Evolutionary conservation across 495 filamentous ascomycete species (phyloP).

Genomic region (Trichocladium uniseriatum): DNA sequence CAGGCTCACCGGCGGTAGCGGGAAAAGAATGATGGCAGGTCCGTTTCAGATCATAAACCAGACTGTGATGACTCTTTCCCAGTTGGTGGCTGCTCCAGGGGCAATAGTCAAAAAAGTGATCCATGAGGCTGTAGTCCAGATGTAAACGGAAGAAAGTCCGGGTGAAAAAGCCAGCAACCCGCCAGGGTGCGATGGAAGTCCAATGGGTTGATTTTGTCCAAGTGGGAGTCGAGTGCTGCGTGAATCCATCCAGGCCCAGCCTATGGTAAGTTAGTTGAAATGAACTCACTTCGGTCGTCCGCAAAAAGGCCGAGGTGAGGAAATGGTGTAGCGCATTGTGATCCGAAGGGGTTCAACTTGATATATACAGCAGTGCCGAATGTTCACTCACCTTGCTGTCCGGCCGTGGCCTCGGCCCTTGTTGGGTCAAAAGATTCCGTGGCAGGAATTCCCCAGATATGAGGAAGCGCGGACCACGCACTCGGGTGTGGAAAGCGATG

Average conservation of each 20-base stretch:
- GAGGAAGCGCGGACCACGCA: slow-evolving; percentile 9
- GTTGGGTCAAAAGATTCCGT: slow-evolving; percentile 17
- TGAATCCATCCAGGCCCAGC: background rate
- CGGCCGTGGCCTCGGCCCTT: slow-evolving; percentile 28
- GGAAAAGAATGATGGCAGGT: background rate
- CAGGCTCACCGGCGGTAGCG: background rate
- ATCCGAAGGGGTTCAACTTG: slow-evolving; percentile 26
- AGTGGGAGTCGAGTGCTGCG: background rate
- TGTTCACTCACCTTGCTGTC: slow-evolving; percentile 42
- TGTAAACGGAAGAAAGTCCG: background rate
- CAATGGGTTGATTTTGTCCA: background rate
- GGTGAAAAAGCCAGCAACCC: background rate
- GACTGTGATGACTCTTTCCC: background rate
- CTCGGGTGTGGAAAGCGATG: background rate
- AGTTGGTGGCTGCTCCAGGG: background rate
- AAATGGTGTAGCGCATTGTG: slow-evolving; percentile 24
- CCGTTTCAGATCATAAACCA: background rate
- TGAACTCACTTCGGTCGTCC: slow-evolving; percentile 6
- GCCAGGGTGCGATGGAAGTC: background rate
- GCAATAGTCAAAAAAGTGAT: background rate
- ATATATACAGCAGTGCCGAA: slow-evolving; percentile 37
- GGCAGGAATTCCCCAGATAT: slow-evolving; percentile 5
- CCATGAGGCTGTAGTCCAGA: slow-evolving; percentile 4
- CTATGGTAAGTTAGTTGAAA: slow-evolving; percentile 22
- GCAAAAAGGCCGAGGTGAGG: slow-evolving; percentile 5